phyloP scores from a whole-genome alignment of 2,329 filamentous ascomycete species.

The Talaromyces marneffei region DNA sequence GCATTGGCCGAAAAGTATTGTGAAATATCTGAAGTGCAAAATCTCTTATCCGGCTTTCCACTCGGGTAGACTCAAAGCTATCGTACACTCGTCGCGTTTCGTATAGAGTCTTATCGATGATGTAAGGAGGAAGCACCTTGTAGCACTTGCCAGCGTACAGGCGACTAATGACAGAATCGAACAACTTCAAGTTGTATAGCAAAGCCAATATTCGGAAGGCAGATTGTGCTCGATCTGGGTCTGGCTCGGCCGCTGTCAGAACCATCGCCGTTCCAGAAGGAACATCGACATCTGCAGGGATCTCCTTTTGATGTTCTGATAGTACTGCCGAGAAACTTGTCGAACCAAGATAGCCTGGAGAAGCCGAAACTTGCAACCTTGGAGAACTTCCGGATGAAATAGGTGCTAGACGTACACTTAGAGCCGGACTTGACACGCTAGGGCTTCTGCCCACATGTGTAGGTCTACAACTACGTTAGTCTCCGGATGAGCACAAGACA shows the following conservation, averaged over 20 bases:
- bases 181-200: constrained; percentile 24
- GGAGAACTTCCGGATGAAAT: constrained; percentile 3
- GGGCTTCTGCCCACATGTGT: not conserved
- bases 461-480: not conserved
- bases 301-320: constrained; percentile 29
- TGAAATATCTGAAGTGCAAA: constrained; percentile 26
- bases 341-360: constrained; percentile 31
- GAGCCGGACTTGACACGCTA: constrained; percentile 5
- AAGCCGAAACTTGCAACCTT: constrained; percentile 20
- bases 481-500: not conserved
- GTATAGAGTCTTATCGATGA: constrained; percentile 24
- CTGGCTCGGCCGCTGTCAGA: constrained; percentile 16
- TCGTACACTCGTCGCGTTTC: constrained; percentile 25
- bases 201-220: constrained; percentile 28
- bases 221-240: constrained; percentile 26
- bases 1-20: constrained; percentile 26
- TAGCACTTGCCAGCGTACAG: constrained; percentile 22
- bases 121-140: constrained; percentile 20
- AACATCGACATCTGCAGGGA: constrained; percentile 27
- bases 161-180: constrained; percentile 23
- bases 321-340: constrained; percentile 33
- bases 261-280: constrained; percentile 13
- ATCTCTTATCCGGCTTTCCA: constrained; percentile 24
- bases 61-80: constrained; percentile 20
- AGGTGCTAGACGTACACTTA: constrained; percentile 6